These are phyloP conservation scores for Blastobotrys malaysiensis DNA, from an alignment of 1,139 yeast genomes.

Conservation along the genomic window DNA sequence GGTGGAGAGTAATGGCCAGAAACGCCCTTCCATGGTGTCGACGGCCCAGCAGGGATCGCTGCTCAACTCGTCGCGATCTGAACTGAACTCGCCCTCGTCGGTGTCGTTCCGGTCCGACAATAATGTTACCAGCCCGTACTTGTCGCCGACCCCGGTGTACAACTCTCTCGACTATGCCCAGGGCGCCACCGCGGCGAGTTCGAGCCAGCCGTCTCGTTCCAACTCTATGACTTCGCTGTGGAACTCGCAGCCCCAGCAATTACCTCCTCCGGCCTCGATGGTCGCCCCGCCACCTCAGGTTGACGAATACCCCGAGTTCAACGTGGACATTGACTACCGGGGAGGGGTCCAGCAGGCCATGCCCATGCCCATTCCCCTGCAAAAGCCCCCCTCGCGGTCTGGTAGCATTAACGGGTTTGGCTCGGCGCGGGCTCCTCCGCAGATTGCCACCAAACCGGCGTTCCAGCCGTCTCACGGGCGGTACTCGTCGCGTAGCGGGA, in stretches of 20 bases:
- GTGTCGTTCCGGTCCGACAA: constrained; percentile 5
- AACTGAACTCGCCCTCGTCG: constrained; percentile 12
- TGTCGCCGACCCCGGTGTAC: constrained; percentile 21
- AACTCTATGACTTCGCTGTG: constrained; percentile 23
- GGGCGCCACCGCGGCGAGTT: constrained; percentile 3
- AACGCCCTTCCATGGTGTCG: not conserved
- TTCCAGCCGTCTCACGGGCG: not conserved
- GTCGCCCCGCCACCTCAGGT: not conserved
- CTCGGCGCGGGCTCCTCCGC: not conserved
- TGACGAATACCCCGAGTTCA: constrained; percentile 3
- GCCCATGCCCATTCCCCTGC: too few species aligned
- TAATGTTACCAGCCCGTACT: constrained; percentile 15
- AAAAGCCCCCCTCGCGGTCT: not conserved
- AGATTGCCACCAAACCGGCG: not conserved
- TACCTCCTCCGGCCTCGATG: constrained; percentile 3
- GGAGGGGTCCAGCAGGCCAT: too few species aligned
- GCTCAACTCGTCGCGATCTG: constrained; percentile 7
- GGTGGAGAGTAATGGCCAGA: not conserved
- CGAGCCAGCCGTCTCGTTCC: constrained; percentile 18
- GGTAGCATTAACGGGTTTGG: not conserved
- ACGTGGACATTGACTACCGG: not conserved
- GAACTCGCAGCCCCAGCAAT: constrained; percentile 11
- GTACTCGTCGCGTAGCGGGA: constrained; percentile 5
- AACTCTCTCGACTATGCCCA: constrained; percentile 10
- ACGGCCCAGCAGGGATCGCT: not conserved